A percentile compares a stretch with the other conserved stretches of the same genome.
phyloP scores from a whole-genome alignment of 345 rosid genomes.

The Eucalyptus cloeziana region DNA sequence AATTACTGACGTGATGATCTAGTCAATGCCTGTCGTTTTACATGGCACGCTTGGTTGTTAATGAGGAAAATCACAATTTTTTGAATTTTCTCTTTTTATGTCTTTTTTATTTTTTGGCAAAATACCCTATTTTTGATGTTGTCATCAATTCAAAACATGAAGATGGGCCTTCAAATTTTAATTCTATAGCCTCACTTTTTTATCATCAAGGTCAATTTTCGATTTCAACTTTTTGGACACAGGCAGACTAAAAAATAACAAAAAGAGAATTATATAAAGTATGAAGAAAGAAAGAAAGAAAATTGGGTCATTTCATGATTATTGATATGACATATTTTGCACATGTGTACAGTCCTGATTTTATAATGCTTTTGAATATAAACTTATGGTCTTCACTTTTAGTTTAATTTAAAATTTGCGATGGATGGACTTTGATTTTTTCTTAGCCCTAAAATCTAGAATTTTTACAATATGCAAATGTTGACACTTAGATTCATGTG shows the following conservation, averaged over 20 bases:
- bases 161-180: neutral
- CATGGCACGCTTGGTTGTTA: neutral
- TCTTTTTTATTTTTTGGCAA: neutral
- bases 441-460: neutral
- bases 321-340: neutral
- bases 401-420: neutral
- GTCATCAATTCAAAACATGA: neutral
- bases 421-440: neutral
- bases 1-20: rapidly evolving
- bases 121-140: neutral
- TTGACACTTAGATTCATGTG: neutral
- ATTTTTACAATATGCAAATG: neutral
- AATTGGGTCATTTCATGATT: neutral
- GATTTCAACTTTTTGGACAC: neutral
- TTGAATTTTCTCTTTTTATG: neutral
- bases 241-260: neutral
- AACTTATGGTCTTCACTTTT: neutral
- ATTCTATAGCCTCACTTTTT: neutral
- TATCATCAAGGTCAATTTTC: neutral
- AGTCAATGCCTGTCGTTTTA: rapidly evolving
- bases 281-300: neutral
- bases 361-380: neutral
- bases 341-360: neutral
- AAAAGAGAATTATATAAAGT: neutral
- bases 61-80: neutral